phyloP scores from a whole-genome alignment of 2,329 filamentous ascomycete genomes.

The Aspergillus unguis region DNA sequence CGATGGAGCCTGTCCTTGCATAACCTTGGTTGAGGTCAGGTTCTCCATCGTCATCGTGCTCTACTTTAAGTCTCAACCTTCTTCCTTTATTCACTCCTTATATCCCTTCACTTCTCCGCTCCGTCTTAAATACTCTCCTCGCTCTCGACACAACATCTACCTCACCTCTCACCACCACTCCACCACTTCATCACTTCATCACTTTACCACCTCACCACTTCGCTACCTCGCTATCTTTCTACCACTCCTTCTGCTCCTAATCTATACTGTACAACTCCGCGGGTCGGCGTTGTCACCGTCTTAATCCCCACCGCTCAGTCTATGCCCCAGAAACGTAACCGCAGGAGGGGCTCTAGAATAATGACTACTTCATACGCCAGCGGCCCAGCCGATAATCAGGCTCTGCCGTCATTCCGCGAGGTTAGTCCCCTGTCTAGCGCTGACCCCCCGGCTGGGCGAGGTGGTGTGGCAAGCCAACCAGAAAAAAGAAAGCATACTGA shows the following conservation, averaged over 20 bases:
- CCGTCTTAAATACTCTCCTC: not conserved
- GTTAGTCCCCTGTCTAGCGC: slow-evolving; percentile 22
- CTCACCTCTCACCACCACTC: no score
- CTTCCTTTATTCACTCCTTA: not conserved
- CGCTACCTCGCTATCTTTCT: no score
- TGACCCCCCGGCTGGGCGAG: not conserved
- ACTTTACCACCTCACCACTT: no score
- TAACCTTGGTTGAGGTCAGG: slow-evolving; percentile 26
- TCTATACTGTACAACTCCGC: no score
- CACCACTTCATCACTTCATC: no score
- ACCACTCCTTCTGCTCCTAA: no score
- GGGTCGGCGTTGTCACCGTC: no score
- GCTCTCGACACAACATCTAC: no score
- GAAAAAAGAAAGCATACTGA: slow-evolving; percentile 11
- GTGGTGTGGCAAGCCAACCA: not conserved
- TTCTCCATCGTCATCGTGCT: slow-evolving; percentile 25
- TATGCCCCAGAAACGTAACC: slow-evolving; percentile 36
- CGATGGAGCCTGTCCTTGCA: slow-evolving; percentile 21
- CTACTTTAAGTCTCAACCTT: slow-evolving; percentile 16
- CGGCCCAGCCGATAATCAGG: slow-evolving; percentile 31
- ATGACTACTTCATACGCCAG: slow-evolving; percentile 41
- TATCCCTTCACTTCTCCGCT: not conserved
- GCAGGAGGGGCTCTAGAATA: slow-evolving; percentile 32
- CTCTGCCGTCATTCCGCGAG: slow-evolving; percentile 39
- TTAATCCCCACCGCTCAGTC: slow-evolving; percentile 7